These are phyloP conservation scores for Colletotrichum nymphaeae DNA, from an alignment of 2,329 filamentous ascomycete genomes.

Conservation along the genomic window DNA sequence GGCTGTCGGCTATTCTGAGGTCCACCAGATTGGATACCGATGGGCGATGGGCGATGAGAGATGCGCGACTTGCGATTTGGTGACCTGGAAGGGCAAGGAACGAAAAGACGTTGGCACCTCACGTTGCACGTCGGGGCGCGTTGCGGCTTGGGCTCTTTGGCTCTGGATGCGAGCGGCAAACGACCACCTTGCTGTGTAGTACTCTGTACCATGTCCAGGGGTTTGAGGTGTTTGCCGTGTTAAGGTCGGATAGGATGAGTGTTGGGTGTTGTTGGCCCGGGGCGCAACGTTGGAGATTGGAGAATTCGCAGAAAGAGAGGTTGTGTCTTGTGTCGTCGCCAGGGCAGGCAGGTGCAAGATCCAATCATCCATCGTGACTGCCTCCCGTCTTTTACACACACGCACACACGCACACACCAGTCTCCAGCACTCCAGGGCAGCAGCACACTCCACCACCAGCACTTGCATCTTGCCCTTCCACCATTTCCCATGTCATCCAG, in stretches of 20 bases:
- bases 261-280: neutral
- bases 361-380: neutral
- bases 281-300: neutral
- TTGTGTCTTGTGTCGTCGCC: too few species aligned
- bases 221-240: neutral
- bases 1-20: neutral
- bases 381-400: neutral
- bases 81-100: neutral
- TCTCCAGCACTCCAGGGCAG: neutral
- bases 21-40: neutral
- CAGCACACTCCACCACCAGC: neutral
- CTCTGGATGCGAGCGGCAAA: neutral
- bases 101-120: neutral
- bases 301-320: neutral
- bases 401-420: too few species aligned
- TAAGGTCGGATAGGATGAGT: neutral
- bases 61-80: neutral
- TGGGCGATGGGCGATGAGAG: neutral
- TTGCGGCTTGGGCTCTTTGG: too few species aligned
- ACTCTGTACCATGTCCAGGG: neutral
- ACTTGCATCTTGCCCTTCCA: neutral
- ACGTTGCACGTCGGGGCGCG: too few species aligned
- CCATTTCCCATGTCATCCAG: neutral
- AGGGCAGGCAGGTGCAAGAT: neutral
- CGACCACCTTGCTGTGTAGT: neutral